Percentiles rank a stretch among this genome's conserved stretches.
These are phyloP conservation scores for Schizophyllum commune DNA, from an alignment of 1,284 basidiomycete genomes.

Conservation along the genomic window DNA sequence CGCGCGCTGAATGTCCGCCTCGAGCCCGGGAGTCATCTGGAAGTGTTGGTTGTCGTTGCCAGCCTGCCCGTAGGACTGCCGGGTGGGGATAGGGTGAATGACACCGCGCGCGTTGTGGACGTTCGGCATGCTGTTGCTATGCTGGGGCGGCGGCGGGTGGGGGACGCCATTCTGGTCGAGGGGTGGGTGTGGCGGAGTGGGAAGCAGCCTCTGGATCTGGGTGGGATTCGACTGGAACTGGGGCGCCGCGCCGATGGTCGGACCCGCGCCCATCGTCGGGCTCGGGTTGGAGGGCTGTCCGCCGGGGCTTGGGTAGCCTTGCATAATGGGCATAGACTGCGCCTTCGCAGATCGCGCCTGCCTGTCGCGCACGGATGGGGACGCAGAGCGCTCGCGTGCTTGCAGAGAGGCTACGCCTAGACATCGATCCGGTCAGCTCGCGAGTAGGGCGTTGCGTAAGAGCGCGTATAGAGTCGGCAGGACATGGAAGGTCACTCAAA, in stretches of 20 bases:
- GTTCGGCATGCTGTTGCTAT: constrained; percentile 26
- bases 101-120: constrained; percentile 19
- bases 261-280: constrained; percentile 26
- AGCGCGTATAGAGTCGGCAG: neutral
- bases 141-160: constrained; percentile 22
- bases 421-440: neutral
- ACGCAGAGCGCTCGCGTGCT: constrained; percentile 58
- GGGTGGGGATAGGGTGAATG: constrained; percentile 22
- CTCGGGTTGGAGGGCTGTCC: constrained; percentile 26
- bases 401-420: constrained; percentile 24
- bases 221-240: constrained; percentile 26
- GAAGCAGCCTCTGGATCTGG: constrained; percentile 38
- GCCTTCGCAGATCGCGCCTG: constrained; percentile 44
- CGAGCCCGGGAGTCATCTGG: constrained; percentile 60
- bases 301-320: constrained; percentile 38
- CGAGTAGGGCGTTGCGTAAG: neutral
- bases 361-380: constrained; percentile 55
- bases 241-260: constrained; percentile 22
- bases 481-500: neutral
- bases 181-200: constrained; percentile 36
- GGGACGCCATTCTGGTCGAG: constrained; percentile 18
- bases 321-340: constrained; percentile 54
- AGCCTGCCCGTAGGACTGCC: constrained; percentile 46
- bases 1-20: constrained; percentile 62
- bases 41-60: constrained; percentile 45